Base-by-base conservation (phyloP, 2,329 filamentous ascomycete genomes). In the Fusarium illudens region DNA sequence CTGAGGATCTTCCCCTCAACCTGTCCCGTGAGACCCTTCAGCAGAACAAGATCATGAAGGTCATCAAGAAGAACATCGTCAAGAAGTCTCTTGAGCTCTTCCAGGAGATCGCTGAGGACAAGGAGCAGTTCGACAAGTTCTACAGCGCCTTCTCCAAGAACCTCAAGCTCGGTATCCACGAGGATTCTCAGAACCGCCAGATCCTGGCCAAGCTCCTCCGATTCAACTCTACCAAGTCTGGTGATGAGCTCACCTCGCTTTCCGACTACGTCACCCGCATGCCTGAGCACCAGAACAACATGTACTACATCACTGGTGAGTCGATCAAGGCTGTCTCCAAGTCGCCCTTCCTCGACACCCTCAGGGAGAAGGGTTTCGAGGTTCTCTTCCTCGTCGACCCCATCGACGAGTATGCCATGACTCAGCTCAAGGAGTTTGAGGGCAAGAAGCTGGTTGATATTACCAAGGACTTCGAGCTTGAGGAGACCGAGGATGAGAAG, bases 41-140 rank as follows among this genome's bases (percentile, higher is more conserved):
- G 87, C 96, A 98, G 89, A 99, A 98, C 92, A 98, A 98, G 94
- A 99, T 99, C 89, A 98, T 98, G 96, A 98, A 98, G 92, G 96
- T 98, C 83, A 98, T 98, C 90, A 97, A 96, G 91, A 99, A 99
- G 94, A 99, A 99, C 91, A 97, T 99, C 73, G 94, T 99, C 89
- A 99, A 98, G 94, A 99, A 99, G 93, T 93, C 93, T 72, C 93
- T 99, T 73, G 96, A 99, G 89, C 93, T 99, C 82, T 99, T 99
- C 92, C 89, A 90, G 78, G 96, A 99, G 88, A 99, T 99, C 71
- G 91, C 96, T 63, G 96, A 99, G 89, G 96, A 99, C 86, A 97
- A 97, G 85, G 96, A 99, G 90, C 93, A 97, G 84, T 99, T 99
- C 82, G 96, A 99, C 90, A 99, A 99, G 91, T 99, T 99, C 91